These are phyloP conservation scores for Golubevia sp. DNA, from an alignment of 1,284 basidiomycete genomes.

Conservation along the genomic window DNA sequence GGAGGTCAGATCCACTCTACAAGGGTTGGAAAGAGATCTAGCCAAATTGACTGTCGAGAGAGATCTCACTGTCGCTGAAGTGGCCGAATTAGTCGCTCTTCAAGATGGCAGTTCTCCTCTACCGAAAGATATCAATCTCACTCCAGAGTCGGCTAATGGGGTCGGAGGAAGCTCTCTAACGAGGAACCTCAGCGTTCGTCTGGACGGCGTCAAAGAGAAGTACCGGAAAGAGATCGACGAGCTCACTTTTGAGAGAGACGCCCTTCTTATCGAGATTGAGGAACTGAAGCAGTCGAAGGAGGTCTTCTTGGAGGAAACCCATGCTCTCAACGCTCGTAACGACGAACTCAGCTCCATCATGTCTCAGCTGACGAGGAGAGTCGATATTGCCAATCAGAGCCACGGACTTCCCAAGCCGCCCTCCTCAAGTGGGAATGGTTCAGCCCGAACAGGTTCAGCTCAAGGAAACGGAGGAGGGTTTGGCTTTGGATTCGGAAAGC, in stretches of 20 bases:
- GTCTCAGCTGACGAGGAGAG: conserved; percentile 64
- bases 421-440: background rate
- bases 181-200: conserved; percentile 79
- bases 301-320: conserved; percentile 85
- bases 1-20: conserved; percentile 77
- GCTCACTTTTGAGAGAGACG: conserved; percentile 79
- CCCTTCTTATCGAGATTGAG: conserved; percentile 77
- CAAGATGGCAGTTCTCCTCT: conserved; percentile 66
- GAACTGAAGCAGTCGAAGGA: conserved; percentile 86
- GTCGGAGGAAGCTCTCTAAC: conserved; percentile 64
- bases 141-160: conserved; percentile 6
- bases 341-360: conserved; percentile 87
- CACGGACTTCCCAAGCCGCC: conserved; percentile 3
- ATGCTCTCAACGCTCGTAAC: conserved; percentile 84
- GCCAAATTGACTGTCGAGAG: conserved; percentile 85
- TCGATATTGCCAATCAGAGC: conserved; percentile 20
- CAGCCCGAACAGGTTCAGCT: background rate
- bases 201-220: conserved; percentile 84
- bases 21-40: conserved; percentile 80
- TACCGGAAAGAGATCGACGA: conserved; percentile 85
- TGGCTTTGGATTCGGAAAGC: conserved; percentile 32
- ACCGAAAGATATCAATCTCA: background rate
- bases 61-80: conserved; percentile 87
- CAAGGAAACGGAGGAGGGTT: conserved; percentile 15
- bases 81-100: conserved; percentile 80